Base-by-base conservation (phyloP, 164 flowering plant species). In the Liquidambar formosana region DNA sequence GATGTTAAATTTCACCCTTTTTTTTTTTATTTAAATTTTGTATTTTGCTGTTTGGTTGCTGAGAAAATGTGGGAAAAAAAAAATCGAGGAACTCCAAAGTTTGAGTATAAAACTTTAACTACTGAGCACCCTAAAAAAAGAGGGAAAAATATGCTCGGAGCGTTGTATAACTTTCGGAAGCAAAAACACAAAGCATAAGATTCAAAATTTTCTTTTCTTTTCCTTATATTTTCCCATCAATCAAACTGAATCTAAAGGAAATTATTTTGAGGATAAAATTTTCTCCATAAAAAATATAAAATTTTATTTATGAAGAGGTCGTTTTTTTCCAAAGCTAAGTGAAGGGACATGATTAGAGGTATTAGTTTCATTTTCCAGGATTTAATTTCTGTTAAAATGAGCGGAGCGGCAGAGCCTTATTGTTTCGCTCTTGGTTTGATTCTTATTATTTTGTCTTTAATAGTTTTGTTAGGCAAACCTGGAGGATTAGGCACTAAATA, bases 31-130 rank as follows among this genome's bases (percentile, higher is more conserved):
- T n/a, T n/a, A n/a, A n/a, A n/a, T n/a, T n/a, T n/a, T n/a, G n/a
- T n/a, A n/a, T 54, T 54, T 10, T 54, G 21, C 16, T 61, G 49
- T 43, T 61, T 61, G 64, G 25, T 61, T 38, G 14, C 8, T 18
- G 64, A n/a, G 64, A 61, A 61, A 61, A 61, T 61, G 46, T 43
- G 18, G 64, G 48, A 61, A n/a, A n/a, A n/a, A n/a, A n/a, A n/a
- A n/a, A n/a, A n/a, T n/a, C n/a, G n/a, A n/a, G n/a, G n/a, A n/a
- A n/a, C n/a, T n/a, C n/a, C n/a, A n/a, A n/a, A n/a, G n/a, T n/a
- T n/a, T n/a, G 1, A 5, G 47, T 38, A n/a, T 33, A n/a, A 11
- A 61, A 61, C n/a, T 38, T 58, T n/a, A 28, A 27, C 15, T 58
- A 41, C 6, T 4, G 18, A 58, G 25, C 19, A 21, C 21, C 9